Evolutionary conservation across 1,139 yeast species (phyloP), one percentile per base, ranked within the genome.

Genomic region (Geotrichum fermentans): DNA sequence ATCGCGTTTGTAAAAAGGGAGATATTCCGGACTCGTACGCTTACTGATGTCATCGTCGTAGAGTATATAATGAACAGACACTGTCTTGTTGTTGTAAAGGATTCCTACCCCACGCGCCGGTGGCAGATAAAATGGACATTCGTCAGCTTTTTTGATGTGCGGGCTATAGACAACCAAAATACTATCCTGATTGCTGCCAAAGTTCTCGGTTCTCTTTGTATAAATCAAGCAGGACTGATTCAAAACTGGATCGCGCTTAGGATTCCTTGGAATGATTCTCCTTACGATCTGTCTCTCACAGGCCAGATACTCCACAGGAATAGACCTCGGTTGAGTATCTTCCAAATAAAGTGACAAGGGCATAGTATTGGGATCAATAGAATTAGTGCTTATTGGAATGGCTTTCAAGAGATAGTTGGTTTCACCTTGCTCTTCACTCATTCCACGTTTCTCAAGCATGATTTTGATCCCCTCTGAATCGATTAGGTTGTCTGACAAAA

Each of bases 111-210:
- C 89, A 52, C 77, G 71, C 1, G 83, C 95, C 10, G 82, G 82
- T 1, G 97, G 97, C 26, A 90, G 75, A 64, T 92, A 92, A 61
- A 82, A 92, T 1, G 98, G 98, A 40, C 80, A 80, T 33, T 82
- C 83, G 0, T 77, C 83, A n/a, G 72, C 69, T 1, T 63, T 56
- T 4, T 70, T 63, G 22, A 86, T 74, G 62, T 89, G 96, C 0
- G 97, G 95, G 1, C 82, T 72, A 64, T 88, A 89, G 0, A 83
- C 77, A 17, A 88, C 79, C 37, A 87, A 66, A 0, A 80, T 71
- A 0, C 79, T 68, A 38, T 73, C 71, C 6, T 65, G 65, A 29
- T 56, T 56, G 10, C 47, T 48, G 21, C 52, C 49, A 8, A 56
- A 53, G 7, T 43, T 55, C 7, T 46, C 54, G 2, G 48, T 20